phyloP scores from a whole-genome alignment of 2,329 filamentous ascomycete genomes.

The Claviceps arundinis region DNA sequence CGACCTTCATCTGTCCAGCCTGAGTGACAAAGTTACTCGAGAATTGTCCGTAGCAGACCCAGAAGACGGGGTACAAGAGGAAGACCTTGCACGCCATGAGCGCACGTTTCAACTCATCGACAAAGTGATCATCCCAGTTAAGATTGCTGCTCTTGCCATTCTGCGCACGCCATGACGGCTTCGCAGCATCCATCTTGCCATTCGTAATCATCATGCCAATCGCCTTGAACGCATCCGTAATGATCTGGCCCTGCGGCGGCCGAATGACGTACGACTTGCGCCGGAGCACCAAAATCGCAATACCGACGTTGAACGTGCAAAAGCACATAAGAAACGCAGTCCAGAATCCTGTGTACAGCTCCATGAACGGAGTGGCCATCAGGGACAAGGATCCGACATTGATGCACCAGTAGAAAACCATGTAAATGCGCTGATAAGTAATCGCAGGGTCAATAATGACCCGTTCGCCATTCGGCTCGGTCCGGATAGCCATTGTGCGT shows the following conservation, averaged over 20 bases:
- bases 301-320: slow-evolving; percentile 49
- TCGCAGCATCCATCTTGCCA: slow-evolving; percentile 44
- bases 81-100: slow-evolving; percentile 61
- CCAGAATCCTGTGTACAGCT: slow-evolving; percentile 56
- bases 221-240: slow-evolving; percentile 48
- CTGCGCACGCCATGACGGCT: slow-evolving; percentile 49
- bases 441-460: slow-evolving; percentile 55
- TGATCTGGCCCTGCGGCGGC: slow-evolving; percentile 46
- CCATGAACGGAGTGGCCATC: slow-evolving; percentile 55
- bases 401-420: slow-evolving; percentile 63
- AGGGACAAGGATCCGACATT: slow-evolving; percentile 59
- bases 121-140: slow-evolving; percentile 55
- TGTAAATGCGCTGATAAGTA: slow-evolving; percentile 57
- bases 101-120: slow-evolving; percentile 57
- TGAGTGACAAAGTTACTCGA: slow-evolving; percentile 55
- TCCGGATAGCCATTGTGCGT: slow-evolving; percentile 33
- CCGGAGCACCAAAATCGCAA: slow-evolving; percentile 34
- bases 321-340: slow-evolving; percentile 45
- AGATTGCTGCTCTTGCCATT: slow-evolving; percentile 29
- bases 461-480: slow-evolving; percentile 36
- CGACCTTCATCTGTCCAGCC: slow-evolving; percentile 40
- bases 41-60: slow-evolving; percentile 56
- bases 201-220: slow-evolving; percentile 25
- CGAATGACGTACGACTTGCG: slow-evolving; percentile 37
- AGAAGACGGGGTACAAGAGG: slow-evolving; percentile 51